Percentiles rank a stretch among this genome's conserved stretches.
Evolutionary conservation across 345 rosid species (phyloP).

Genomic region (Streptanthus diversifolius): DNA sequence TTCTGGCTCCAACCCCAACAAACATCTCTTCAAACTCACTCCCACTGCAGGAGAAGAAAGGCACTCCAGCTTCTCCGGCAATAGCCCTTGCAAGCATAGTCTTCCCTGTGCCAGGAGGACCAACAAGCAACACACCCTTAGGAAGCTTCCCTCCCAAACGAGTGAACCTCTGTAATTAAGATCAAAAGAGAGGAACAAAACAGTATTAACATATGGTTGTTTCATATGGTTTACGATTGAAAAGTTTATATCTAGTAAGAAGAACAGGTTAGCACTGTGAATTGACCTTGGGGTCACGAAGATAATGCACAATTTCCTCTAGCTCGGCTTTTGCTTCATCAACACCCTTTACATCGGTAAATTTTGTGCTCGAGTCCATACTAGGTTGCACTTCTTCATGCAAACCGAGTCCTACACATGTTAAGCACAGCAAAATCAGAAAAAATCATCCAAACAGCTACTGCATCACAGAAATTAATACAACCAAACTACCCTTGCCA

Average conservation of each 20-base stretch:
- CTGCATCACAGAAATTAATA: neutral
- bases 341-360: slow-evolving; percentile 90
- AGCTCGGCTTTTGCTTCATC: slow-evolving; percentile 97
- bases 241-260: neutral
- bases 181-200: neutral
- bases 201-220: neutral
- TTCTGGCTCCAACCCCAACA: slow-evolving; percentile 98
- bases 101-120: slow-evolving; percentile 99
- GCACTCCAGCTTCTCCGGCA: slow-evolving; percentile 99
- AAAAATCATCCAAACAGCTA: neutral
- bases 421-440: neutral
- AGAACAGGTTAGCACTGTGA: neutral
- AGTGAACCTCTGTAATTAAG: slow-evolving; percentile 77
- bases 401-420: slow-evolving; percentile 69
- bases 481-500: slow-evolving; percentile 61
- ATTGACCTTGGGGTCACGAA: slow-evolving; percentile 90
- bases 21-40: slow-evolving; percentile 99
- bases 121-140: slow-evolving; percentile 93
- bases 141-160: slow-evolving; percentile 98
- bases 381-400: slow-evolving; percentile 96
- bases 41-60: slow-evolving; percentile 98
- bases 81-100: slow-evolving; percentile 98
- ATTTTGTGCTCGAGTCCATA: slow-evolving; percentile 88
- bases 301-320: slow-evolving; percentile 96
- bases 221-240: neutral